phyloP scores from a whole-genome alignment of 179 eudicot genomes.

The Silene vulgaris region DNA sequence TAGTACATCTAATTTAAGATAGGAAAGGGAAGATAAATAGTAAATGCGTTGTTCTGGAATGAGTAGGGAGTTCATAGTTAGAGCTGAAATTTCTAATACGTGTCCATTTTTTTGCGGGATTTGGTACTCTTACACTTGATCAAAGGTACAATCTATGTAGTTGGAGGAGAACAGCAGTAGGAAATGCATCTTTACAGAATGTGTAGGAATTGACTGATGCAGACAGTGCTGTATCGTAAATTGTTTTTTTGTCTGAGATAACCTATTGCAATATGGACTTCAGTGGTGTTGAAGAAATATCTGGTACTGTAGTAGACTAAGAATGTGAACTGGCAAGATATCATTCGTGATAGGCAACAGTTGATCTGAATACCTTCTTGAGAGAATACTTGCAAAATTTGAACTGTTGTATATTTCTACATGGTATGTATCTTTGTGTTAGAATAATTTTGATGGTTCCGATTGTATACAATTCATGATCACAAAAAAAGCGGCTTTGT shows the following conservation, averaged over 20 bases:
- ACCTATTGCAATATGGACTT: neutral
- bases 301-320: neutral
- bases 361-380: slow-evolving; percentile 4
- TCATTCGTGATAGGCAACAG: too few relatives aligned
- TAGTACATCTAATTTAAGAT: too few relatives aligned
- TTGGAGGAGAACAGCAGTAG: too few relatives aligned
- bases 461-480: slow-evolving; percentile 26
- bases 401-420: slow-evolving; percentile 21
- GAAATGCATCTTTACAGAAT: neutral
- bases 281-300: neutral
- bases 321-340: neutral
- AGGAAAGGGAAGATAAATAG: too few relatives aligned
- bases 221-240: neutral
- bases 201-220: neutral
- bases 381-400: slow-evolving; percentile 17
- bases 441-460: slow-evolving; percentile 12
- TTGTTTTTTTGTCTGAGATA: neutral
- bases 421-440: slow-evolving; percentile 19
- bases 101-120: too few relatives aligned
- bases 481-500: slow-evolving; percentile 22
- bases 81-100: too few relatives aligned
- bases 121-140: neutral
- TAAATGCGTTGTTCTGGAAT: too few relatives aligned
- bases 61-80: too few relatives aligned
- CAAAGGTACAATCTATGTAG: neutral